These are phyloP conservation scores for Rhytidiadelphus loreus DNA, from an alignment of 225 moss, liverwort and hornwort species.

Conservation along the genomic window DNA sequence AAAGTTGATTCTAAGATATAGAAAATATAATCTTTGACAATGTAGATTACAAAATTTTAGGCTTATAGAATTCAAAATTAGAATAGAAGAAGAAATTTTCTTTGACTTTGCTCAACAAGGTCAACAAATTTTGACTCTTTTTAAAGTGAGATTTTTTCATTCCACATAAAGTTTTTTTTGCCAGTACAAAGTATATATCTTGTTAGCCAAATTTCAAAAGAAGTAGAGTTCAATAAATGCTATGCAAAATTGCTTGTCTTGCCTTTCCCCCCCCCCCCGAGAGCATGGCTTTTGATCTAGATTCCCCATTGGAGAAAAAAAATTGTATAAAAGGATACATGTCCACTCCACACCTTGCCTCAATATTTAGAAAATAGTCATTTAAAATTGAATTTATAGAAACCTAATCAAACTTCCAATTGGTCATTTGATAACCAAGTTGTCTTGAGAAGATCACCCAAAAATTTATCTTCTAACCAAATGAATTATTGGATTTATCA, in stretches of 20 bases:
- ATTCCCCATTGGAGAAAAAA: background rate
- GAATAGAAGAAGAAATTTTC: background rate
- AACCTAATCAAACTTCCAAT: background rate
- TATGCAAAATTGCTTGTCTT: background rate
- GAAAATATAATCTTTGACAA: background rate
- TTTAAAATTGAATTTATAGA: background rate
- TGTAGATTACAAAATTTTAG: background rate
- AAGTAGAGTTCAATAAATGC: background rate
- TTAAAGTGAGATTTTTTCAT: background rate
- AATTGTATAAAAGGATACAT: background rate
- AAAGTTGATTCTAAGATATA: background rate
- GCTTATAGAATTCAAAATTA: background rate
- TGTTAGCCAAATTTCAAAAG: background rate
- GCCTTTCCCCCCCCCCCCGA: fast-evolving
- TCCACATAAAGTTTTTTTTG: background rate
- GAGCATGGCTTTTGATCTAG: fast-evolving
- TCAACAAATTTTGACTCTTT: background rate
- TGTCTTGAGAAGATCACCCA: background rate
- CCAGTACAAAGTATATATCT: background rate
- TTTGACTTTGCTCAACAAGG: background rate
- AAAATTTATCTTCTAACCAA: background rate
- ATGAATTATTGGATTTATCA: background rate
- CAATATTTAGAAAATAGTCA: too few species aligned
- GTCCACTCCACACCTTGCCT: background rate
- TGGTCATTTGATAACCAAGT: background rate